A percentile compares a stretch with the other conserved stretches of the same genome.
Evolutionary conservation across 331 rosid species (phyloP).

Genomic region (Telfairia occidentalis): DNA sequence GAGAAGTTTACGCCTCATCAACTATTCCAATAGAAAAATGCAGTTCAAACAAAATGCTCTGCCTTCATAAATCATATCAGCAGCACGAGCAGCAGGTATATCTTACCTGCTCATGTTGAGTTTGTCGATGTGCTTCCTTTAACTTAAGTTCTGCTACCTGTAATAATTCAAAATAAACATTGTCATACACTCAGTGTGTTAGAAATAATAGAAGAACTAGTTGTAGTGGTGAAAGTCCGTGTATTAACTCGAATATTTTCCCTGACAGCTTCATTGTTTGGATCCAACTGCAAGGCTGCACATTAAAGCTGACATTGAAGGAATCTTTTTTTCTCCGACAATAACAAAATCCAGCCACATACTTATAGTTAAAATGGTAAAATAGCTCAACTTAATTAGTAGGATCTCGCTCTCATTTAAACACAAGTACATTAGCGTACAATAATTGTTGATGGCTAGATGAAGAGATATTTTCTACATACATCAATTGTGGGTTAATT

Average conservation of each 20-base stretch:
- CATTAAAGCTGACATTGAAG: slow-evolving; percentile 3
- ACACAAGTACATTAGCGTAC: too few species aligned
- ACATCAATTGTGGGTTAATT: too few species aligned
- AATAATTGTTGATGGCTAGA: too few species aligned
- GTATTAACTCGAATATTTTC: slow-evolving; percentile 75
- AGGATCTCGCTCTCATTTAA: not conserved
- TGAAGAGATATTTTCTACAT: too few species aligned
- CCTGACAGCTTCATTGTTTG: slow-evolving; percentile 62
- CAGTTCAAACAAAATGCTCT: not conserved
- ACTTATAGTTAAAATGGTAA: not conserved
- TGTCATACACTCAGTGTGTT: not conserved
- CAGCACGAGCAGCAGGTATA: not conserved
- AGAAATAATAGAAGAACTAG: not conserved
- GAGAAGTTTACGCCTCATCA: not conserved
- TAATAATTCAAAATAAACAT: slow-evolving; percentile 12
- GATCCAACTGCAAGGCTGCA: slow-evolving; percentile 87
- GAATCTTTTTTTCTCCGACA: not conserved
- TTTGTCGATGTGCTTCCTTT: slow-evolving; percentile 38
- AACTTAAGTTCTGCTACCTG: slow-evolving; percentile 64
- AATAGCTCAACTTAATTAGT: not conserved
- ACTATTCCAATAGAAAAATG: not conserved
- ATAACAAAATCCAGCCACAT: not conserved
- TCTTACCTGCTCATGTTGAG: slow-evolving; percentile 39
- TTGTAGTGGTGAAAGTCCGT: slow-evolving; percentile 2
- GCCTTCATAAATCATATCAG: not conserved